Evolutionary conservation across 2,329 filamentous ascomycete species (phyloP), one percentile per base, ranked within the genome.

Genomic region (Ophidiomyces ophidiicola): DNA sequence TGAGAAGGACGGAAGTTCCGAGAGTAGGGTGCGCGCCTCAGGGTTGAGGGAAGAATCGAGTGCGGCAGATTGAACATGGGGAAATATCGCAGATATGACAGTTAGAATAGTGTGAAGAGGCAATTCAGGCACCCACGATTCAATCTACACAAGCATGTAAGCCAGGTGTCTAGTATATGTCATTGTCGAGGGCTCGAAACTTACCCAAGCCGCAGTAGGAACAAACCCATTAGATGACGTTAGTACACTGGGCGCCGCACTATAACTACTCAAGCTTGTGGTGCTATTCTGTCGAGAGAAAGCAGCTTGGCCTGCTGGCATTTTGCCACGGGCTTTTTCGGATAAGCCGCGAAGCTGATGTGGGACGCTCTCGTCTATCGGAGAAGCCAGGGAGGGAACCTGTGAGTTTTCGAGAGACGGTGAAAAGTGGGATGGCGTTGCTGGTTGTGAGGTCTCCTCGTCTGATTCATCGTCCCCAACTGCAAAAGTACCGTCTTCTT

Each of bases 271-370:
- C 24, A 94, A 68, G 52, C 85, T 94, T 1, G 82, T 82, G 19
- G 79, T 83, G 58, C 86, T 92, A 54, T 90, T 94, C 54, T 94
- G 86, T 12, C 88, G 72, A 0, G 87, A 94, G 57, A 94, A 94
- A 1, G 74, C 74, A n/a, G 75, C 72, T 35, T 80, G 70, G 1
- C 83, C 82, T 8, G 82, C 85, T 19, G 88, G 90, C 77, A 93
- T 85, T 61, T 98, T 98, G 5, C 90, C 90, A 35, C 90, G 72
- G 11, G 90, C 90, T 59, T 96, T 98, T 60, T 96, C 90, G 14
- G 88, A 94, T 83, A 96, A 94, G 39, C 86, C 86, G 42, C 84
- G 75, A 20, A 93, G 59, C 56, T 94, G 87, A 14, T 78, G 70
- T 10, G 85, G 86, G 6, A 93, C 75, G 3, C 81, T 80, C 44